Evolutionary conservation across 352 stramenopile species (phyloP), one percentile per base, ranked within the genome.

Genomic region (Aphanomyces astaci): DNA sequence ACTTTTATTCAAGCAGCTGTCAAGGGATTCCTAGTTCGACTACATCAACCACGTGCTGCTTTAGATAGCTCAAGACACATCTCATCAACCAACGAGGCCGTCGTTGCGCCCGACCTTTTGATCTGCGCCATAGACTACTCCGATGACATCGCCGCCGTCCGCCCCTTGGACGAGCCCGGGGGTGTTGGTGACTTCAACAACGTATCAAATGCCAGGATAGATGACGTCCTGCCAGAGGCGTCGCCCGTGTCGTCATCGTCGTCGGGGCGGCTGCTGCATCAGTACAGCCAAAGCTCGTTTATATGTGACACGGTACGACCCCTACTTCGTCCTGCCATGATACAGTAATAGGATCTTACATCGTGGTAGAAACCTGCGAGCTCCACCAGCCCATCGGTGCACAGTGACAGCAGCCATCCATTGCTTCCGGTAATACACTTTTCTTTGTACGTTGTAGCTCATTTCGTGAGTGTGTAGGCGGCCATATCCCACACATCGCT

Each of bases 1-100:
- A 88, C 76, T 27, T 91, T 78, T 49, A 91, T 91, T 63, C 83
- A 91, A 70, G 80, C 83, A 25, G 72, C 88, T 2, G 71, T 76
- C 10, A 80, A 81, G 28, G 81, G 83, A 2, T 78, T 88, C 57
- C 63, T 89, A 36, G 66, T 73, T 22, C 73, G 83, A 43, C 7
- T 15, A 43, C 15, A 43, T 15, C 36, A 43, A 15, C 36, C 36
- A 43, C 36, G 7, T 7, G 7, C 15, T 43, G 36, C 36, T 43
- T 43, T 43, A 15, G 36, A 15, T 15, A 15, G 15, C 36, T 15
- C 36, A 43, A 7, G 36, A 43, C 36, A 7, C 36, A 43, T 15
- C 36, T 43, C 7, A 15, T 43, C 36, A 43, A n/a, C n/a, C n/a
- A n/a, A n/a, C n/a, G n/a, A n/a, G n/a, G n/a, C n/a, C n/a, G n/a